phyloP scores from a whole-genome alignment of 257 asterid genomes.

The Petrea volubilis region DNA sequence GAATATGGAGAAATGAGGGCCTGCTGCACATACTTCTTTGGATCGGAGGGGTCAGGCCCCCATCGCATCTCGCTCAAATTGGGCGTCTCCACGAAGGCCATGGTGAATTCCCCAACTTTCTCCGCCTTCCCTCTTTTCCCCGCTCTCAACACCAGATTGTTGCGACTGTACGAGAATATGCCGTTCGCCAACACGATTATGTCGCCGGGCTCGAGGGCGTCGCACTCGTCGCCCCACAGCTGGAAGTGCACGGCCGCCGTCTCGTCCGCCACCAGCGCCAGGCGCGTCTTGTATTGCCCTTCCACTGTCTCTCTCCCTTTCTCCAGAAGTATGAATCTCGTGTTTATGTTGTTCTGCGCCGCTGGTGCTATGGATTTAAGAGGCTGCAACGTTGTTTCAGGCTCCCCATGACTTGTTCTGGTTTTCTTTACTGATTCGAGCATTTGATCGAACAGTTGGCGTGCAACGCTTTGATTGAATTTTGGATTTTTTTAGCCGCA shows the following conservation, averaged over 20 bases:
- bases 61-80: slow-evolving; percentile 68
- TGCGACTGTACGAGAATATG: slow-evolving; percentile 63
- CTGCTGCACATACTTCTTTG: slow-evolving; percentile 46
- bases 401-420: slow-evolving; percentile 15
- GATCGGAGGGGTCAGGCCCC: slow-evolving; percentile 42
- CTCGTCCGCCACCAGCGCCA: slow-evolving; percentile 77
- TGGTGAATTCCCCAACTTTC: slow-evolving; percentile 65
- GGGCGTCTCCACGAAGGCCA: slow-evolving; percentile 74
- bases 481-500: too few relatives aligned
- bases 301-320: slow-evolving; percentile 46
- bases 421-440: background rate
- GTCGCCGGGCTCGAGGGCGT: slow-evolving; percentile 61
- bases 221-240: slow-evolving; percentile 78
- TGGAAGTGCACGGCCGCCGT: slow-evolving; percentile 88
- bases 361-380: slow-evolving; percentile 60
- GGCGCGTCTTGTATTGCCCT: slow-evolving; percentile 47
- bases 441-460: slow-evolving; percentile 23
- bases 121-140: slow-evolving; percentile 66
- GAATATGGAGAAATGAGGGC: slow-evolving; percentile 50
- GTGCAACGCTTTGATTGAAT: background rate
- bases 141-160: slow-evolving; percentile 55
- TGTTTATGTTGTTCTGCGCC: slow-evolving; percentile 57
- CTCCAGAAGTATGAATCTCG: slow-evolving; percentile 61
- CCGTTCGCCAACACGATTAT: slow-evolving; percentile 53
- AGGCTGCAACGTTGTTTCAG: slow-evolving; percentile 21